phyloP scores from a whole-genome alignment of 768 basidiomycete species.

The Fistulinella prunicolor region DNA sequence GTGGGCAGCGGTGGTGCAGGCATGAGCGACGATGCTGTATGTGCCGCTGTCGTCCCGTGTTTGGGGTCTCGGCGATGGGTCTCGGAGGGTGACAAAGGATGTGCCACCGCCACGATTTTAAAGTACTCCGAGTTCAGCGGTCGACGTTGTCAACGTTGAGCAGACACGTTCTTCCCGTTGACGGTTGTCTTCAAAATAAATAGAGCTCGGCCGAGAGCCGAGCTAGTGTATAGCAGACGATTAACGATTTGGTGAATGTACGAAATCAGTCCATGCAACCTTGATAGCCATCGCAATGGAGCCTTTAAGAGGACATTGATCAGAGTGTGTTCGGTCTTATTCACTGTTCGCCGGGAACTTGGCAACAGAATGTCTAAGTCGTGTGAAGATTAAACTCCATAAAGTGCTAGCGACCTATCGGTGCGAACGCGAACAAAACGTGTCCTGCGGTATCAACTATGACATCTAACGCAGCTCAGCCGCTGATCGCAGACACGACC shows the following conservation, averaged over 20 bases:
- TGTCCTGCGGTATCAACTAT: too few species aligned
- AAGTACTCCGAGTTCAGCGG: background rate
- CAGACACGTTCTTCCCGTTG: slow-evolving; percentile 7
- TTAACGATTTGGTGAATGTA: slow-evolving; percentile 6
- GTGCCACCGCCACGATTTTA: slow-evolving; percentile 15
- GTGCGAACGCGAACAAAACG: too few species aligned
- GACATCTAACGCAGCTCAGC: slow-evolving; percentile 44
- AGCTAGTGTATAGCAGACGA: background rate
- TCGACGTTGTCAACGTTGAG: background rate
- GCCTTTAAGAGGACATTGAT: background rate
- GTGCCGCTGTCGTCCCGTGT: slow-evolving; percentile 11
- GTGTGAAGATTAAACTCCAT: background rate
- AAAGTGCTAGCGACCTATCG: too few species aligned
- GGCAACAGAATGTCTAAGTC: background rate
- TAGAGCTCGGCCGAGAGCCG: background rate
- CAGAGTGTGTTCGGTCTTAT: too few species aligned
- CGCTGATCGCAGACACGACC: slow-evolving; percentile 86
- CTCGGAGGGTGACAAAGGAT: slow-evolving; percentile 3
- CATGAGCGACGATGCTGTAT: slow-evolving; percentile 32
- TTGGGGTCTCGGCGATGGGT: slow-evolving; percentile 13
- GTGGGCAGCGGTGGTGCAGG: slow-evolving; percentile 67
- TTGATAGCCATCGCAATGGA: slow-evolving; percentile 2
- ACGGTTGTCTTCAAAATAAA: background rate
- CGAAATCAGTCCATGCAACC: slow-evolving; percentile 3
- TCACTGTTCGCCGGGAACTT: too few species aligned